Conservation (phyloP, 805 yeast genomes). For the Candida ovalis region DNA sequence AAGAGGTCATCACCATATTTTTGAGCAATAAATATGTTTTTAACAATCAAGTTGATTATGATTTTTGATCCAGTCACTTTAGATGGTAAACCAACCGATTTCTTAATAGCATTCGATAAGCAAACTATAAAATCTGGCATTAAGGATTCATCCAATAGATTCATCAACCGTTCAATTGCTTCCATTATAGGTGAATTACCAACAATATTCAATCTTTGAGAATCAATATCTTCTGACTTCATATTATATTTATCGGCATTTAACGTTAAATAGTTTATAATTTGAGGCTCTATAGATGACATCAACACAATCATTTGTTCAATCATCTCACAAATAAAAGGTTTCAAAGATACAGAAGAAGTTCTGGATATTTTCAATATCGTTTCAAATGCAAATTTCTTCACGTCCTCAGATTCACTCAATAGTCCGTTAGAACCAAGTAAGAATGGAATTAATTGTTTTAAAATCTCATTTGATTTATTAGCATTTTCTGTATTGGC, state of each 20-base stretch:
- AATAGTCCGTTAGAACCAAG: conserved; percentile 74
- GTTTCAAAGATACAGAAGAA: conserved; percentile 55
- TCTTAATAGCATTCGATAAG: conserved; percentile 54
- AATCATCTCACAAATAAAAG: conserved; percentile 65
- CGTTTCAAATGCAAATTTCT: conserved; percentile 69
- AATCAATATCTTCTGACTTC: conserved; percentile 68
- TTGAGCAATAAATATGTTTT: conserved; percentile 42
- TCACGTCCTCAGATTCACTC: conserved; percentile 83
- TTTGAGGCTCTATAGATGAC: conserved; percentile 90
- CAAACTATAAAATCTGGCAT: conserved; percentile 46
- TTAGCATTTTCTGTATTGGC: conserved; percentile 34
- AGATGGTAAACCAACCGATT: conserved; percentile 85
- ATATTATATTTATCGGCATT: conserved; percentile 87
- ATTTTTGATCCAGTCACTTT: conserved; percentile 81
- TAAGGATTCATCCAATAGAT: conserved; percentile 47
- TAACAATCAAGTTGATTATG: conserved; percentile 57
- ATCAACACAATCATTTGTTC: conserved; percentile 67
- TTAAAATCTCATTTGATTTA: conserved; percentile 45
- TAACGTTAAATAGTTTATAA: conserved; percentile 75
- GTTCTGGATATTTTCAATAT: conserved; percentile 66
- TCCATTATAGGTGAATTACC: conserved; percentile 87
- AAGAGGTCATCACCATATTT: conserved; percentile 63
- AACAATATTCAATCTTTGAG: conserved; percentile 66
- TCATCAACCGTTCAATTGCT: conserved; percentile 69
- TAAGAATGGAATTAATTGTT: conserved; percentile 69